phyloP scores from a whole-genome alignment of 2,329 filamentous ascomycete species.

The Ophiognomonia clavigignenti-juglandacearum region DNA sequence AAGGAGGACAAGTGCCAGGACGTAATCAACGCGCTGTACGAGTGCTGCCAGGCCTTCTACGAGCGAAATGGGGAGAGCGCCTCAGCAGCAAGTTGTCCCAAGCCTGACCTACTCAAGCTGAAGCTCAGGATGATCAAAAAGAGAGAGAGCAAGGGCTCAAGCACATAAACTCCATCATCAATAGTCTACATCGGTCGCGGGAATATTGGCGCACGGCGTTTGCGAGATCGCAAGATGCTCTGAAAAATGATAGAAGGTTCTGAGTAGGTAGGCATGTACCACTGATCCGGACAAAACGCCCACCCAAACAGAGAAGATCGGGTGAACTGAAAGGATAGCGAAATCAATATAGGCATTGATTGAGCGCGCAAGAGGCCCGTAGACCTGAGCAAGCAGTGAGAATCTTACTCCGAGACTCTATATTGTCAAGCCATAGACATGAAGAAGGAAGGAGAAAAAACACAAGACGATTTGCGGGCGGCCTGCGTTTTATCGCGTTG shows the following conservation, averaged over 20 bases:
- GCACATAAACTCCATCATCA: neutral
- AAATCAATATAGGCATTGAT: constrained; percentile 86
- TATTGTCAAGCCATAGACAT: constrained; percentile 92
- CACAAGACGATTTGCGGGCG: no score
- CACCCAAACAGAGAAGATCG: constrained; percentile 40
- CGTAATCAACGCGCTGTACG: constrained; percentile 80
- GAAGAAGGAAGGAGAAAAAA: constrained; percentile 42
- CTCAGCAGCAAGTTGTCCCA: constrained; percentile 78
- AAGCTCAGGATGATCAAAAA: constrained; percentile 75
- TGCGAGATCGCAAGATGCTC: neutral
- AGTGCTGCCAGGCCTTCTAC: constrained; percentile 91
- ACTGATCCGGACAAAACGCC: constrained; percentile 32
- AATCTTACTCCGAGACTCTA: constrained; percentile 98
- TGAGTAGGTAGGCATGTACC: constrained; percentile 25
- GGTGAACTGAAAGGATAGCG: constrained; percentile 70
- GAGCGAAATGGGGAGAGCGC: constrained; percentile 70
- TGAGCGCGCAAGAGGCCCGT: constrained; percentile 89
- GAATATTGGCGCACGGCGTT: neutral
- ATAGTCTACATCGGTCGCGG: neutral
- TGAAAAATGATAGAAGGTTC: neutral
- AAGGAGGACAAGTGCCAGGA: constrained; percentile 77
- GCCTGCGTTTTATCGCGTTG: no score
- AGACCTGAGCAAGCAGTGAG: constrained; percentile 92
- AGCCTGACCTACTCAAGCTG: constrained; percentile 69
- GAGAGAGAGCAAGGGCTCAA: constrained; percentile 16